Percentiles rank a stretch among this genome's conserved stretches.
These are phyloP conservation scores for Corynespora cassiicola DNA, from an alignment of 2,329 filamentous ascomycete species.

Conservation along the genomic window DNA sequence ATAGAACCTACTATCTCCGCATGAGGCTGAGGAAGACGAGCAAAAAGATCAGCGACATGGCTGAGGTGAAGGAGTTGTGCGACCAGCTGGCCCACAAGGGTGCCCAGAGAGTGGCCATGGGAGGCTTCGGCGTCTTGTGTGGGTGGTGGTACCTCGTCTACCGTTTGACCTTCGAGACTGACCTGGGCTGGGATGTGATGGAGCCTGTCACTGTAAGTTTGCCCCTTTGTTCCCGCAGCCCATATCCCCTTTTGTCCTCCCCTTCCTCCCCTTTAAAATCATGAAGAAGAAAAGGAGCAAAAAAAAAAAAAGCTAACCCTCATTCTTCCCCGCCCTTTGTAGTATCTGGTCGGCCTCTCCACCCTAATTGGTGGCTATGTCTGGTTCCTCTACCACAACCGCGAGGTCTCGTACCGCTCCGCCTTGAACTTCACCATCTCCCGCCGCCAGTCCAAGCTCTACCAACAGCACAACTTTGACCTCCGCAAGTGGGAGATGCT, in stretches of 20 bases:
- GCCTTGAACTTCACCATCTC: slow-evolving; percentile 88
- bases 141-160: slow-evolving; percentile 87
- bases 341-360: slow-evolving; percentile 82
- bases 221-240: slow-evolving; percentile 2
- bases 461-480: slow-evolving; percentile 78
- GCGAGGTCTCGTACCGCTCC: slow-evolving; percentile 84
- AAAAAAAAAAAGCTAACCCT: too few species aligned
- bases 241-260: background rate
- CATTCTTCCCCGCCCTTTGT: background rate
- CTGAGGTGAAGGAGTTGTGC: slow-evolving; percentile 80
- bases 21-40: slow-evolving; percentile 76
- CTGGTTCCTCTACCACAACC: slow-evolving; percentile 93
- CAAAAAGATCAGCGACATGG: slow-evolving; percentile 70
- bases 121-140: slow-evolving; percentile 75
- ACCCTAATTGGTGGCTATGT: slow-evolving; percentile 89
- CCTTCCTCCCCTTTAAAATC: too few species aligned
- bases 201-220: slow-evolving; percentile 74
- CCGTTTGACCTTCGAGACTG: slow-evolving; percentile 69
- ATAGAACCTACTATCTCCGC: slow-evolving; percentile 88
- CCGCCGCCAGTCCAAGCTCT: slow-evolving; percentile 76
- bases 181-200: slow-evolving; percentile 88
- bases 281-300: too few species aligned
- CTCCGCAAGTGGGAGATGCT: slow-evolving; percentile 77
- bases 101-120: slow-evolving; percentile 80
- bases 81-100: slow-evolving; percentile 77